phyloP scores from a whole-genome alignment of 257 asterid genomes.

The Asclepias syriaca region DNA sequence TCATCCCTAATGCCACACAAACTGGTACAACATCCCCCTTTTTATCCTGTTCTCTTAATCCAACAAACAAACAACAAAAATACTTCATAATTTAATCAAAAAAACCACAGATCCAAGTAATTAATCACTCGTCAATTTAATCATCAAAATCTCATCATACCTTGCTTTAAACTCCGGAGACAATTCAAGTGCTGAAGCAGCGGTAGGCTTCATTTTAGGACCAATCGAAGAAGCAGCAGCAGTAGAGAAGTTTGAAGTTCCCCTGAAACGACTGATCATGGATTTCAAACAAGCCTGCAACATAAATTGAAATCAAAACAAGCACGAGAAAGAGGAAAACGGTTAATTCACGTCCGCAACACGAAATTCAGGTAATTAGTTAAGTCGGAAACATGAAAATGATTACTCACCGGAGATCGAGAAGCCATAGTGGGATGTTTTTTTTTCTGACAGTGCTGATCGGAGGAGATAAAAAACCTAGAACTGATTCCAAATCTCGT shows the following conservation, averaged over 20 bases:
- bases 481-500: not conserved
- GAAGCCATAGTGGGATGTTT: conserved; percentile 25
- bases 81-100: not conserved
- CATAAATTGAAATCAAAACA: not conserved
- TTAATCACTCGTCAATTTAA: not conserved
- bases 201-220: conserved; percentile 28
- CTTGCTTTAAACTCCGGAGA: conserved; percentile 17
- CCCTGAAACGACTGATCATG: conserved; percentile 17
- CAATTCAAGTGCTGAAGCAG: conserved; percentile 7
- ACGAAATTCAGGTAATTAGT: too few relatives aligned
- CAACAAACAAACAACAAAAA: not conserved
- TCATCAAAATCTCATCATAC: conserved; percentile 16
- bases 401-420: conserved; percentile 19
- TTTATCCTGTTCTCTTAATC: conserved; percentile 22
- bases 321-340: not conserved
- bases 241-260: conserved; percentile 19
- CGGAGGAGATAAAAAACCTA: not conserved
- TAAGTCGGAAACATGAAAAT: too few relatives aligned
- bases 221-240: conserved; percentile 21
- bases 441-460: not conserved
- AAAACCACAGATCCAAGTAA: not conserved
- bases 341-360: too few relatives aligned
- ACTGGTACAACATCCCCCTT: conserved; percentile 50
- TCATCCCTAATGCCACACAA: conserved; percentile 50
- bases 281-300: conserved; percentile 23